These are phyloP conservation scores for Jatropha podagrica DNA, from an alignment of 441 rosid genomes.

Conservation along the genomic window DNA sequence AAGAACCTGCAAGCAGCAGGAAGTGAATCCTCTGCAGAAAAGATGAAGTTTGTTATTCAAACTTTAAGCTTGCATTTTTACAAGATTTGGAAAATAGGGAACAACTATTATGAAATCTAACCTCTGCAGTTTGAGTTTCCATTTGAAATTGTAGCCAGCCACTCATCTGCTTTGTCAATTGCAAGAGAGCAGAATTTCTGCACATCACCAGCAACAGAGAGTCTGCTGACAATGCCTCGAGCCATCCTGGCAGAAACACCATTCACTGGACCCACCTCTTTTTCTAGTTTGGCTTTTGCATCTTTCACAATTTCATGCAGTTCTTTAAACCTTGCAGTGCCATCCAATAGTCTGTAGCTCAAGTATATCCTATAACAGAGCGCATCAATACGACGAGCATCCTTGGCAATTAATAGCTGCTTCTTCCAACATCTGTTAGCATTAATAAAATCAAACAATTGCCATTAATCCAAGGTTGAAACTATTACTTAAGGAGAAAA, in stretches of 20 bases:
- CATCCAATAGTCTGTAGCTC: slow-evolving; percentile 80
- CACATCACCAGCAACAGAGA: slow-evolving; percentile 72
- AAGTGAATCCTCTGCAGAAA: slow-evolving; percentile 62
- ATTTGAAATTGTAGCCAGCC: slow-evolving; percentile 47
- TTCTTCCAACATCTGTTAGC: slow-evolving; percentile 88
- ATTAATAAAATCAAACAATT: slow-evolving; percentile 5
- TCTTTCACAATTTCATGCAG: slow-evolving; percentile 66
- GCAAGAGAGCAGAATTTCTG: slow-evolving; percentile 82
- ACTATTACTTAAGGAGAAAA: neutral
- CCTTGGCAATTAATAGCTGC: slow-evolving; percentile 83
- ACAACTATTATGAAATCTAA: slow-evolving; percentile 25
- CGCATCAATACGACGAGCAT: slow-evolving; percentile 87
- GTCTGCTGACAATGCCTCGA: slow-evolving; percentile 92
- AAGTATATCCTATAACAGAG: slow-evolving; percentile 83
- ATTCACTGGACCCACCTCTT: slow-evolving; percentile 80
- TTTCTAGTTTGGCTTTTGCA: slow-evolving; percentile 79
- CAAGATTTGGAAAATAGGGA: slow-evolving; percentile 2
- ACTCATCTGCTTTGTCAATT: slow-evolving; percentile 66
- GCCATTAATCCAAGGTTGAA: neutral
- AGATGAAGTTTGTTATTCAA: slow-evolving; percentile 22
- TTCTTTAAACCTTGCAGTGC: slow-evolving; percentile 72
- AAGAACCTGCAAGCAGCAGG: slow-evolving; percentile 91
- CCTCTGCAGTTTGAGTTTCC: slow-evolving; percentile 48
- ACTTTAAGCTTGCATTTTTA: slow-evolving; percentile 14
- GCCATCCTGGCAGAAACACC: slow-evolving; percentile 77